A percentile compares a stretch with the other conserved stretches of the same genome.
Evolutionary conservation across 73 alveolate genomes (phyloP).

Genomic region (Uronychia binucleata): DNA sequence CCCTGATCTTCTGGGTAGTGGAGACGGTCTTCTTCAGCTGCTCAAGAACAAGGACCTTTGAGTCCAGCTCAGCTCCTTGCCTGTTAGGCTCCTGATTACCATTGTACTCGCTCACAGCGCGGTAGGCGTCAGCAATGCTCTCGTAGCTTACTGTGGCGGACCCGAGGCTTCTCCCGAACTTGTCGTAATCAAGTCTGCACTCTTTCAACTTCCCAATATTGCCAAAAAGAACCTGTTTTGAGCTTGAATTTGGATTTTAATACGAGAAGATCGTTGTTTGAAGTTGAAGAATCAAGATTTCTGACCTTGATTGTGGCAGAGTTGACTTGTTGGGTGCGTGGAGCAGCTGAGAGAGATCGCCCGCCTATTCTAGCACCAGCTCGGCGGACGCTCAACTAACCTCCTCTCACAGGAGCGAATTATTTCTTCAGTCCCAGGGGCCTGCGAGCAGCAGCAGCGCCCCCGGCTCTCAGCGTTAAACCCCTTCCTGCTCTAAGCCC

Average conservation of each 20-base stretch:
- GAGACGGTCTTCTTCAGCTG: background rate
- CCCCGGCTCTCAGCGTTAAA: background rate
- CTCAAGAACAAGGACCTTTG: conserved; percentile 31
- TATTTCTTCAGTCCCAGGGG: background rate
- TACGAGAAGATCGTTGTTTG: background rate
- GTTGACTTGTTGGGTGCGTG: background rate
- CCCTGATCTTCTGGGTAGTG: background rate
- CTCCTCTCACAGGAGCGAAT: background rate
- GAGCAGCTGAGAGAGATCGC: background rate
- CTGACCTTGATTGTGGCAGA: background rate
- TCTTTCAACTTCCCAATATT: conserved; percentile 11
- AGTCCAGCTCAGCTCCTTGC: conserved; percentile 35
- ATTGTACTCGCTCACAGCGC: conserved; percentile 36
- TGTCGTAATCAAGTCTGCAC: conserved; percentile 26
- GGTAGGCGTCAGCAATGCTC: conserved; percentile 11
- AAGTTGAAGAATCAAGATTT: background rate
- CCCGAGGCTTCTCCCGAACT: conserved; percentile 30
- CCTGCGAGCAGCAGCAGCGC: background rate
- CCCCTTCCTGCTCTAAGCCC: background rate
- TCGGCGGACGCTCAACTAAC: background rate
- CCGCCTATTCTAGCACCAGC: background rate
- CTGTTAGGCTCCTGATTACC: background rate
- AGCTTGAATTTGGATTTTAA: background rate
- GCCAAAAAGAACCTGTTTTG: conserved; percentile 22
- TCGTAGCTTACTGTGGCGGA: conserved; percentile 33